Base-by-base conservation (phyloP, 2,329 filamentous ascomycete species). In the Alternaria brassicicola region DNA sequence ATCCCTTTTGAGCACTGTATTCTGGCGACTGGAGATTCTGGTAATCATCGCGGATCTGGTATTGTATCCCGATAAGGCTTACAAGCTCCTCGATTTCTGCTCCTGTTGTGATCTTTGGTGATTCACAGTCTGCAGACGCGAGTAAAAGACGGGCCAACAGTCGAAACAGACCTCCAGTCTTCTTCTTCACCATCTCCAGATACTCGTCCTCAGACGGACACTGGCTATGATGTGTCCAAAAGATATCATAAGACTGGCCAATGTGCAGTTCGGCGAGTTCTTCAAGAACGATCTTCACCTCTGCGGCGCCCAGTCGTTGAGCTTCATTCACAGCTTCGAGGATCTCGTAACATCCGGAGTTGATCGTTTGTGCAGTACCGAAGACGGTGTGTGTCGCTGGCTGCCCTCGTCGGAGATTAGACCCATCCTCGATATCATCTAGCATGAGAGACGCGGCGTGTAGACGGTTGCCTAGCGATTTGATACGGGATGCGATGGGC, bases 11-110 rank as follows among this genome's bases (percentile, higher is more conserved):
- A 65, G 89, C 82, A 41, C 87, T 88, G 81, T 96, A 96, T 69
- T 66, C 70, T 3, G 73, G 33, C 7, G 53, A 56, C 53, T 71
- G 69, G 23, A 97, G 86, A 76, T 97, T 97, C 76, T 92, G 86
- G 79, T 96, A 96, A 82, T 97, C 93, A 79, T 93, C 90, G 66
- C 89, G 86, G 78, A 95, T 93, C 78, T 95, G 91, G 81, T 91
- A 95, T 6, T 52, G 43, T 33, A 47, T 52, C 25, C 46, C 51
- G 19, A 56, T n/a, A 4, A 35, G 31, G 10, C 15, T 38, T 8
- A 31, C 25, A 8, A 56, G 53, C 7, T 38, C 3, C 17, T 43
- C 21, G 0, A 36, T 36, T 7, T 45, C 23, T 3, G 23, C 7
- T 2, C 12, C 23, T 17, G 30, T 7, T 13, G 17, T 3, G 12